Base-by-base conservation (phyloP, 2,329 filamentous ascomycete species). In the Aspergillus pseudoglaucus region DNA sequence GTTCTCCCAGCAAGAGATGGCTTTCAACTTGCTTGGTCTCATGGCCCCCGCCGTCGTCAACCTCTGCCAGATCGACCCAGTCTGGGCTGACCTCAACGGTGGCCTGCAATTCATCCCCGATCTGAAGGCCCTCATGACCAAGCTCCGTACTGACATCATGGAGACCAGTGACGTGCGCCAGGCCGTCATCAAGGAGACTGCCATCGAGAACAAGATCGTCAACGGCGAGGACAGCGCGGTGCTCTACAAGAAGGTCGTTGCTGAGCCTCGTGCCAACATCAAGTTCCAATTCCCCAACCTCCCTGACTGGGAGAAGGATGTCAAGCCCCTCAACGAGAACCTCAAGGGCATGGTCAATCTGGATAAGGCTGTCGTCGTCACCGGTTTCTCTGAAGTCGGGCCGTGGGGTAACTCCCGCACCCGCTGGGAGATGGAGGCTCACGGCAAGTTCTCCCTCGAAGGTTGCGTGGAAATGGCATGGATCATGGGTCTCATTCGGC, bases 401-500 rank as follows among this genome's bases (percentile, higher is more conserved):
- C 93, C 93, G 6, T 98, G 93, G 94, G 93, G 93, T 77, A 98
- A 97, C 77, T 91, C 93, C 2, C 84, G 93, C 62, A 98, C 93
- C 41, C 84, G 93, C 53, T 98, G 93, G 93, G 93, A 98, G 76
- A 98, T 98, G 91, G 93, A 98, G 70, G 90, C 93, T 1, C 84
- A 90, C 58, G 93, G 93, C 65, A 82, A 95, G 64, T 98, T 98
- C 75, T 97, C 93, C 7, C 82, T 98, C 12, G 94, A 98, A 71
- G 93, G 93, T 25, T 97, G 93, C 63, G 86, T 98, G 51, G 93
- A 98, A 73, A 98, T 98, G 93, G 90, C 93, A 27, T 98, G 93
- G 93, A 89, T 98, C 70, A 98, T 97, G 91, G 93, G 93, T 64
- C 83, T 97, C 51, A 97, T 98, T 76, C 96, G 91, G 79, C 95